Percentiles rank a stretch among this genome's conserved stretches.
Conservation (phyloP, 495 filamentous ascomycete genomes). For the Physcia stellaris region DNA sequence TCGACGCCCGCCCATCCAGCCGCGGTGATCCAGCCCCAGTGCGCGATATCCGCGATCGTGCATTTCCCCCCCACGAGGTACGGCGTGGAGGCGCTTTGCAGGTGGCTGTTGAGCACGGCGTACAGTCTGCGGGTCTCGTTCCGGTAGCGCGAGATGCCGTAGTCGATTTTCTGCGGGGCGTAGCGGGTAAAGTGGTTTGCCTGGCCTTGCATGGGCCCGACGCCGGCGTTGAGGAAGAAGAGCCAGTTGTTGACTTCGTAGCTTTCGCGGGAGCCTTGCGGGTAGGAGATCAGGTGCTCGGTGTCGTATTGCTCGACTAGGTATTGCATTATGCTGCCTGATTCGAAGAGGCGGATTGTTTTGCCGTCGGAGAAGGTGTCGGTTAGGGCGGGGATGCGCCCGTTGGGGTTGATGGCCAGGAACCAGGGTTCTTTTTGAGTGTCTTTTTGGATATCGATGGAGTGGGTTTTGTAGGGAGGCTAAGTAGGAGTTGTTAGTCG, state of each 20-base stretch:
- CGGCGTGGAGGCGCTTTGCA: slow-evolving; percentile 45
- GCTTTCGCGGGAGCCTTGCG: slow-evolving; percentile 55
- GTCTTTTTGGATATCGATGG: slow-evolving; percentile 58
- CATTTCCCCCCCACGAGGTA: slow-evolving; percentile 69
- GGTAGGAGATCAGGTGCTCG: slow-evolving; percentile 75
- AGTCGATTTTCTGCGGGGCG: slow-evolving; percentile 75
- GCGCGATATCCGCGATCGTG: slow-evolving; percentile 75
- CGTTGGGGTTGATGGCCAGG: slow-evolving; percentile 86
- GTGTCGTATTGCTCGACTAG: slow-evolving; percentile 67
- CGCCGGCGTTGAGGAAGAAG: slow-evolving; percentile 57
- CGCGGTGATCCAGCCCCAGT: slow-evolving; percentile 59
- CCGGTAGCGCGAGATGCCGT: slow-evolving; percentile 70
- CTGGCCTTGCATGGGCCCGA: slow-evolving; percentile 91
- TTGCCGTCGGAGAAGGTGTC: slow-evolving; percentile 63
- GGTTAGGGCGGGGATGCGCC: slow-evolving; percentile 83
- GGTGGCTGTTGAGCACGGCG: slow-evolving; percentile 60
- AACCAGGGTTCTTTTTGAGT: slow-evolving; percentile 80
- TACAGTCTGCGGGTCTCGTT: slow-evolving; percentile 76
- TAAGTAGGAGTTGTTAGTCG: slow-evolving; percentile 16
- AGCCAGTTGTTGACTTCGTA: slow-evolving; percentile 75
- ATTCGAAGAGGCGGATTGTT: slow-evolving; percentile 67
- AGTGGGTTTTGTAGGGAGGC: slow-evolving; percentile 48
- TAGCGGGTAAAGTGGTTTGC: slow-evolving; percentile 84
- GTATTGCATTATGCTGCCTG: slow-evolving; percentile 77
- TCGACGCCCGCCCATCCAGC: slow-evolving; percentile 60